phyloP scores from a whole-genome alignment of 768 basidiomycete genomes.

The Leccinum disarticulatum region DNA sequence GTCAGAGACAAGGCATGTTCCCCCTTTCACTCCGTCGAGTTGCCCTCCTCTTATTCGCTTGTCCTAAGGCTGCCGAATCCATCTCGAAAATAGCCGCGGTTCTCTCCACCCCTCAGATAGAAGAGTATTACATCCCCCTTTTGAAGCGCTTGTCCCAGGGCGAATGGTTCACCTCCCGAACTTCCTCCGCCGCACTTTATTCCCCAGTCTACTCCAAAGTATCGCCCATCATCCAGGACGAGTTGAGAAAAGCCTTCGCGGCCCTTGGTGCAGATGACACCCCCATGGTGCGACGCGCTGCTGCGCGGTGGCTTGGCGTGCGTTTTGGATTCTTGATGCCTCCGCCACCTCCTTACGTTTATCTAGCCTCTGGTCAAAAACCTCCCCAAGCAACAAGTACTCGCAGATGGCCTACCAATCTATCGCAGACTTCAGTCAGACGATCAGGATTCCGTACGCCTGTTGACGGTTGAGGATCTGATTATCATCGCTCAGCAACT shows the following conservation, averaged over 20 bases:
- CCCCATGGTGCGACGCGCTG: constrained; percentile 96
- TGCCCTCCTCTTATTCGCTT: constrained; percentile 8
- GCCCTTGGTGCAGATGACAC: constrained; percentile 90
- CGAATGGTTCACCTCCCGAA: constrained; percentile 99
- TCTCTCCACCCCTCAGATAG: constrained; percentile 76
- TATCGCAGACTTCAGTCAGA: constrained; percentile 93
- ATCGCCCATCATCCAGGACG: constrained; percentile 72
- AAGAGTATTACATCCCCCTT: constrained; percentile 89
- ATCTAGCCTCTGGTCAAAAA: constrained; percentile 74
- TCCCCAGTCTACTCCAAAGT: constrained; percentile 86
- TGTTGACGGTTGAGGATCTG: constrained; percentile 93
- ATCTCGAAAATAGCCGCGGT: constrained; percentile 85
- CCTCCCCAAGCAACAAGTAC: constrained; percentile 75
- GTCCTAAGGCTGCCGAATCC: constrained; percentile 84
- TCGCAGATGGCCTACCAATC: constrained; percentile 86
- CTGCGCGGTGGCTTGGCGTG: constrained; percentile 95
- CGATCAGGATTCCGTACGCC: constrained; percentile 96
- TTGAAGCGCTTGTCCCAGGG: constrained; percentile 85
- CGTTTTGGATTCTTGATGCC: constrained; percentile 33
- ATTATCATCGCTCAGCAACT: constrained; percentile 89
- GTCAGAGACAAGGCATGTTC: constrained; percentile 89
- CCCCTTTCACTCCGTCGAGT: neutral
- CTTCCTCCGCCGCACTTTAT: constrained; percentile 92
- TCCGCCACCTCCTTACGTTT: constrained; percentile 13
- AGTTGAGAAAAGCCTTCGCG: constrained; percentile 82